A percentile compares a stretch with the other conserved stretches of the same genome.
Evolutionary conservation across 73 alveolate species (phyloP).

Genomic region (Tetrahymena thermophila): DNA sequence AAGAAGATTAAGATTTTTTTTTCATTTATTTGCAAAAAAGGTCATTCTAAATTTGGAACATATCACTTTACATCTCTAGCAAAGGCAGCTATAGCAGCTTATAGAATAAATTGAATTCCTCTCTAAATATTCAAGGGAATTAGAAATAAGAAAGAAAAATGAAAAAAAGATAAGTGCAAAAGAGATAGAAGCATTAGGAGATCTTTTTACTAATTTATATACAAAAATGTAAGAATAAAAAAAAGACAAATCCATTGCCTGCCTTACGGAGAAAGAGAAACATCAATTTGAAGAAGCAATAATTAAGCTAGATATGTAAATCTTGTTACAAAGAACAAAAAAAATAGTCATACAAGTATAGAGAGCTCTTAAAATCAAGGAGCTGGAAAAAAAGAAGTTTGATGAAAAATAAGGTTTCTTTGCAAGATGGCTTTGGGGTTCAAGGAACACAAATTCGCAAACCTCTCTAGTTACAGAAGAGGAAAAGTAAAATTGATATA

Average conservation of each 20-base stretch:
- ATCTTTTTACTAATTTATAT: neutral
- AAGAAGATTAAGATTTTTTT: too few species aligned
- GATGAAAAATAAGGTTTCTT: neutral
- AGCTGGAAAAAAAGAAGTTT: conserved; percentile 17
- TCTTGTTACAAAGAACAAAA: conserved; percentile 2
- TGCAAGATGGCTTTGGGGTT: conserved; percentile 39
- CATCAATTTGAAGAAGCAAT: neutral
- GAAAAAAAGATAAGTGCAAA: neutral
- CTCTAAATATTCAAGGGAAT: neutral
- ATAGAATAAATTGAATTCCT: neutral
- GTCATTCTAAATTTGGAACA: neutral
- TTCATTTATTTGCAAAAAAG: neutral
- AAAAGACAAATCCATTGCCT: neutral
- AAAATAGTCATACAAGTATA: conserved; percentile 5
- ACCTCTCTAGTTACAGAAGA: neutral
- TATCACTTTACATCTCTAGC: neutral
- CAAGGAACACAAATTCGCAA: neutral
- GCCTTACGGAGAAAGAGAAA: neutral
- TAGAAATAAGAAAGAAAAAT: neutral
- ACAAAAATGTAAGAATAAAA: neutral
- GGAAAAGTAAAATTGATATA: neutral
- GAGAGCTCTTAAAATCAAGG: conserved; percentile 17
- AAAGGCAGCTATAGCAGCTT: neutral
- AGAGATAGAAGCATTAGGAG: neutral
- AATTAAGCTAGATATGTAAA: conserved; percentile 9